Percentiles rank a stretch among this genome's conserved stretches.
Evolutionary conservation across 306 rosid genomes (phyloP).

Genomic region (Vigna trinervia): DNA sequence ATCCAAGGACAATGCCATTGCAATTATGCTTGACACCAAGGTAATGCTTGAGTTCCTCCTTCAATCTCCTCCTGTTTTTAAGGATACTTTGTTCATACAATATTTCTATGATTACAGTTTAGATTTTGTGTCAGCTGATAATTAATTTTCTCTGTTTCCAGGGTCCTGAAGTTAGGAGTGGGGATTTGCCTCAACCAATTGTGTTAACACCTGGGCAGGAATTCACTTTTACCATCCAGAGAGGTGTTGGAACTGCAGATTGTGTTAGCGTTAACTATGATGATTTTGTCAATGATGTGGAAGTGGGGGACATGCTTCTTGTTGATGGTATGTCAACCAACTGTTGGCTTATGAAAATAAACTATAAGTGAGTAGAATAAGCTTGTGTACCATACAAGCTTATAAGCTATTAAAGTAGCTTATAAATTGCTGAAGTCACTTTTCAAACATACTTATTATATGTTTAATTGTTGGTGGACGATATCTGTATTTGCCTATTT

Average conservation of each 20-base stretch:
- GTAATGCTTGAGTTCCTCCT: constrained; percentile 43
- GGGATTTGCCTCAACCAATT: constrained; percentile 89
- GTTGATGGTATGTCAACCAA: constrained; percentile 73
- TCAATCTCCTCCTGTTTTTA: neutral
- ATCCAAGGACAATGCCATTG: constrained; percentile 73
- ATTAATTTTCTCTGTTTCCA: constrained; percentile 39
- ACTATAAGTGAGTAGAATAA: too few relatives aligned
- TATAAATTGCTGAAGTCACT: neutral
- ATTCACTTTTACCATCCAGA: constrained; percentile 83
- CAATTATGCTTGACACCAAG: constrained; percentile 98
- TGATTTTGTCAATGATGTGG: constrained; percentile 92
- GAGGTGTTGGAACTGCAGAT: constrained; percentile 82
- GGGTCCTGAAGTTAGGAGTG: constrained; percentile 99
- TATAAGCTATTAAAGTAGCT: neutral
- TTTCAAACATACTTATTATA: neutral
- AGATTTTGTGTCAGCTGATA: constrained; percentile 5
- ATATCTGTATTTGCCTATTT: constrained; percentile 22
- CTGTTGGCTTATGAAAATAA: too few relatives aligned
- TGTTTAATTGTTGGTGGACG: neutral
- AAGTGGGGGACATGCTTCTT: constrained; percentile 84
- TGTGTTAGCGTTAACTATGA: constrained; percentile 94
- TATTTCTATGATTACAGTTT: neutral
- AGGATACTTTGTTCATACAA: constrained; percentile 4
- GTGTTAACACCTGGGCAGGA: constrained; percentile 70
- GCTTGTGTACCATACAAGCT: neutral